Evolutionary conservation across 1,284 basidiomycete genomes (phyloP).

Genomic region (Sanghuangporus sanghuang): DNA sequence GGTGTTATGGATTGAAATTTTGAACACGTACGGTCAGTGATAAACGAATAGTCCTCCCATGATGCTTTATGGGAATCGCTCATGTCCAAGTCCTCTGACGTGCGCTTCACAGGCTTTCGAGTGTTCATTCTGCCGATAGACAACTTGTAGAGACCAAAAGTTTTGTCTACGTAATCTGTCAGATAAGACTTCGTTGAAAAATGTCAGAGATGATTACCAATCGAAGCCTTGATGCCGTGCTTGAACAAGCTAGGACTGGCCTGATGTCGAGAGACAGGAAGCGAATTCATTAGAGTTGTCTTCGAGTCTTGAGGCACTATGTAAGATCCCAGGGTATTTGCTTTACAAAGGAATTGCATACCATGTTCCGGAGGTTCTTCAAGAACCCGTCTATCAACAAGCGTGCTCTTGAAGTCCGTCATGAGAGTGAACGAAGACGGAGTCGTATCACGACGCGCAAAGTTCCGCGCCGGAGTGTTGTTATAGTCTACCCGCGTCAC

Average conservation of each 20-base stretch:
- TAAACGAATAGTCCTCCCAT: conserved; percentile 43
- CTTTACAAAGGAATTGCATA: neutral
- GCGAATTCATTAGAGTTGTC: neutral
- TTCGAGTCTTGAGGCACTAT: neutral
- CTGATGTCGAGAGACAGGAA: conserved; percentile 9
- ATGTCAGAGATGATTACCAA: conserved; percentile 41
- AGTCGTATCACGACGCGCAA: conserved; percentile 2
- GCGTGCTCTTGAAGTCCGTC: conserved; percentile 9
- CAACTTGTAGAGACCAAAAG: conserved; percentile 47
- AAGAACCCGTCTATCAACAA: conserved; percentile 1
- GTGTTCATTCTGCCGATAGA: conserved; percentile 27
- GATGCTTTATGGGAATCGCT: conserved; percentile 32
- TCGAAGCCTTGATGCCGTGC: conserved; percentile 64
- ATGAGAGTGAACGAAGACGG: conserved; percentile 9
- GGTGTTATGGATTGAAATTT: conserved; percentile 10
- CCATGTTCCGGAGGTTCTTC: neutral
- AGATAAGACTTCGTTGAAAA: neutral
- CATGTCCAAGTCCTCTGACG: conserved; percentile 23
- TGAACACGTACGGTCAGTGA: conserved; percentile 35
- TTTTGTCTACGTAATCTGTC: conserved; percentile 39
- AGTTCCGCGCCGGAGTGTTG: neutral
- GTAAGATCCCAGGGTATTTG: no score
- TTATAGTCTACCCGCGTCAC: conserved; percentile 5
- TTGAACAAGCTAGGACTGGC: conserved; percentile 39
- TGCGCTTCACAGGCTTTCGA: conserved; percentile 22